Evolutionary conservation across 768 basidiomycete genomes (phyloP).

Genomic region (Dendrothele bispora): DNA sequence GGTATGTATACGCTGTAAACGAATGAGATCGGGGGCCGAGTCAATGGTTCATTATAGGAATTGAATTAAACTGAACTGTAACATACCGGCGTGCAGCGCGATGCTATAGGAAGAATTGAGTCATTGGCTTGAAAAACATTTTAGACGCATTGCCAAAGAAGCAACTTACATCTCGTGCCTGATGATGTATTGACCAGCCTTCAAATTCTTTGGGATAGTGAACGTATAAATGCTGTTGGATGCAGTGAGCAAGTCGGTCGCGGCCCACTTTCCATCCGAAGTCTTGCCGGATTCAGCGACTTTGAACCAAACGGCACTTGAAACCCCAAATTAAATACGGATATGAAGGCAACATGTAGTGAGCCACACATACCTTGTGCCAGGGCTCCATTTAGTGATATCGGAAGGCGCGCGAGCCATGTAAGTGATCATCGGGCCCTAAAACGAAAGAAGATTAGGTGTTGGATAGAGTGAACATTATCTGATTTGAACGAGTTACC

Average conservation of each 20-base stretch:
- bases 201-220: conserved; percentile 44
- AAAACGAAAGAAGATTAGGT: not conserved
- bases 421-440: conserved; percentile 48
- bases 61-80: not conserved
- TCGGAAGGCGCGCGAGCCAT: conserved; percentile 45
- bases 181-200: conserved; percentile 49
- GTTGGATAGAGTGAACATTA: not conserved
- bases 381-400: conserved; percentile 42
- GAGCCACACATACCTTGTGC: conserved; percentile 35
- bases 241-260: conserved; percentile 37
- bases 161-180: conserved; percentile 43
- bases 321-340: not conserved
- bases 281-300: conserved; percentile 46
- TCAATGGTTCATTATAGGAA: not conserved
- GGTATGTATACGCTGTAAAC: conserved; percentile 35
- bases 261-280: conserved; percentile 43
- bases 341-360: not conserved
- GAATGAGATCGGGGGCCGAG: not conserved
- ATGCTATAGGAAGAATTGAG: conserved; percentile 24
- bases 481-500: conserved; percentile 10
- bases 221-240: conserved; percentile 44
- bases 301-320: conserved; percentile 53
- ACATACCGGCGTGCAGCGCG: conserved; percentile 37
- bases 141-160: not conserved
- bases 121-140: not conserved